Conservation (phyloP, 192 early-diverging fungal species). For the Piromyces finnis region DNA sequence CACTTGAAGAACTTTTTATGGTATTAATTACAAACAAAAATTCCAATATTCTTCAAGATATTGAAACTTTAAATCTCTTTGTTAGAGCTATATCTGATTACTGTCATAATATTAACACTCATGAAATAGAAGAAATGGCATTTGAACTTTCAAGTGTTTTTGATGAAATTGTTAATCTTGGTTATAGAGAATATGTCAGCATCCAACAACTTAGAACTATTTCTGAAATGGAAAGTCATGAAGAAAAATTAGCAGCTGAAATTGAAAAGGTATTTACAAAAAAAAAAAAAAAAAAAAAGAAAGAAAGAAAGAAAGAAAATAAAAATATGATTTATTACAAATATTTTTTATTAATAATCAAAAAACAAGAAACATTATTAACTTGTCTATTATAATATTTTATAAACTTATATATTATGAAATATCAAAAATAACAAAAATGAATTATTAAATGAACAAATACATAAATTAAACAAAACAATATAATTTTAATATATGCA, state of each 20-base stretch:
- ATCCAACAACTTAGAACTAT: conserved; percentile 82
- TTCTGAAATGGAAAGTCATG: conserved; percentile 93
- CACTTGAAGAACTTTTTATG: conserved; percentile 84
- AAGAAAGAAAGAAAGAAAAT: no score
- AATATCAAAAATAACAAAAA: no score
- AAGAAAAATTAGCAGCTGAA: conserved; percentile 92
- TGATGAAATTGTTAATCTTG: conserved; percentile 84
- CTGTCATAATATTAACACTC: conserved; percentile 69
- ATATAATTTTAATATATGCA: no score
- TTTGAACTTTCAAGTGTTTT: conserved; percentile 85
- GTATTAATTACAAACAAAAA: conserved; percentile 89
- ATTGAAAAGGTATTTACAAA: conserved; percentile 79
- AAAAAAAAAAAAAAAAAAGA: no score
- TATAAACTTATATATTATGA: no score
- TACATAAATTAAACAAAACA: no score
- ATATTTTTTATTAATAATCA: no score
- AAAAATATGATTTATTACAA: no score
- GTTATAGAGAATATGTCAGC: conserved; percentile 78
- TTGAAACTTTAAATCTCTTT: conserved; percentile 86
- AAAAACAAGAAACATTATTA: no score
- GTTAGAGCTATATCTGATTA: conserved; percentile 78
- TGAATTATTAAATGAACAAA: no score
- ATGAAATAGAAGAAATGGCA: conserved; percentile 64
- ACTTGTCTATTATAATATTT: no score
- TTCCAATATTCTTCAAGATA: conserved; percentile 97